A percentile compares a stretch with the other conserved stretches of the same genome.
Conservation (phyloP, 148 eudicot genomes). For the Pouteria glomerata region DNA sequence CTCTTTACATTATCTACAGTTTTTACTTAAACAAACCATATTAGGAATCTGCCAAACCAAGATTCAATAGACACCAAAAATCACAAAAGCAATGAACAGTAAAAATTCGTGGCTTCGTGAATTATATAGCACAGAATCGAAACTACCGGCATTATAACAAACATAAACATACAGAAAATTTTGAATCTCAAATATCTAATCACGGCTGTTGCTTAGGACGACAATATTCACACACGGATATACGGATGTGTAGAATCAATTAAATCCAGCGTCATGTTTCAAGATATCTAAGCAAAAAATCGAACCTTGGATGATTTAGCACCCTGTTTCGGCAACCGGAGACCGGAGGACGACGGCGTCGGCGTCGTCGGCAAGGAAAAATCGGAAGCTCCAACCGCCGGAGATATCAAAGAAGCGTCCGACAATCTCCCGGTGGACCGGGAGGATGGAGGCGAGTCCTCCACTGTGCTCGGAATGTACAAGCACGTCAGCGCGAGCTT, state of each 20-base stretch:
- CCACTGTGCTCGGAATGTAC: slow-evolving; percentile 36
- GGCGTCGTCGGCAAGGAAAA: slow-evolving; percentile 37
- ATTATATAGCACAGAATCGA: neutral
- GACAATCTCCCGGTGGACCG: slow-evolving; percentile 28
- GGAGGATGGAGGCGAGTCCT: slow-evolving; percentile 23
- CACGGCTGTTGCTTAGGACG: too few species aligned
- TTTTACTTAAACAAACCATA: neutral
- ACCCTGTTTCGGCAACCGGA: slow-evolving; percentile 30
- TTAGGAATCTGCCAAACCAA: neutral
- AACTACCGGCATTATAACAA: neutral
- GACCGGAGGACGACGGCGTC: slow-evolving; percentile 48
- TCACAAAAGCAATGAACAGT: neutral
- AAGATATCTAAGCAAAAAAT: neutral
- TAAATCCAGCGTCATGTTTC: neutral
- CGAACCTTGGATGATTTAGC: slow-evolving; percentile 33
- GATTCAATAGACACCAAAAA: neutral
- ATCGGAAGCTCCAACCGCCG: slow-evolving; percentile 8
- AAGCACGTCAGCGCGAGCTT: slow-evolving; percentile 58
- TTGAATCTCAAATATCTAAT: too few species aligned
- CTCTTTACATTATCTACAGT: neutral
- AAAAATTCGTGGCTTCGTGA: neutral
- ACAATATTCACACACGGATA: too few species aligned
- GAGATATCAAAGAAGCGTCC: slow-evolving; percentile 29
- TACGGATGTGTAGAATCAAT: too few species aligned
- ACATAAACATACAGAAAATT: neutral